These are phyloP conservation scores for Diaporthe velutina DNA, from an alignment of 2,329 filamentous ascomycete genomes.

Conservation along the genomic window DNA sequence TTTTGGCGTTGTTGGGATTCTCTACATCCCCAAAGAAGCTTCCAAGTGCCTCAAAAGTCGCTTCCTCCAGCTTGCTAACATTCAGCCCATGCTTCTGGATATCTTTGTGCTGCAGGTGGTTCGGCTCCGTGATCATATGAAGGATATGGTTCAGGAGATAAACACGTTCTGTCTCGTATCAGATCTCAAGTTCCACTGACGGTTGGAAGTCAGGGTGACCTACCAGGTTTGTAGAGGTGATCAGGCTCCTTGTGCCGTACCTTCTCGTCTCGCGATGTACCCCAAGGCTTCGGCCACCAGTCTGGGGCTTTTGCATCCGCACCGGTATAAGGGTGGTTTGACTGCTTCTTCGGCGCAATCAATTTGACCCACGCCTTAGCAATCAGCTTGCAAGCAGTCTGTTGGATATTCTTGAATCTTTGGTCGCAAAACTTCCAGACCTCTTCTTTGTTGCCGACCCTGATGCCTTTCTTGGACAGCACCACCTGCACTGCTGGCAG, in stretches of 20 bases:
- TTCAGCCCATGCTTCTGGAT: conserved; percentile 67
- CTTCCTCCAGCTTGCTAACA: conserved; percentile 68
- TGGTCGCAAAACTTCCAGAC: conserved; percentile 72
- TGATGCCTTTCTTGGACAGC: conserved; percentile 58
- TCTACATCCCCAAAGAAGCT: conserved; percentile 71
- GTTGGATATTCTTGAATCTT: conserved; percentile 76
- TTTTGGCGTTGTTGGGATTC: conserved; percentile 64
- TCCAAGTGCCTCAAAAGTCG: conserved; percentile 69
- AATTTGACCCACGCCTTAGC: conserved; percentile 82
- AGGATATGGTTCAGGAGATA: conserved; percentile 71
- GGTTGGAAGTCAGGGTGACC: background rate
- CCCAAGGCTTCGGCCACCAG: conserved; percentile 75
- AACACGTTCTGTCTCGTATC: conserved; percentile 64
- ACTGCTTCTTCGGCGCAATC: conserved; percentile 83
- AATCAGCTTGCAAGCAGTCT: conserved; percentile 78
- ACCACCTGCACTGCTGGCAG: conserved; percentile 54
- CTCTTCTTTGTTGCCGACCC: conserved; percentile 65
- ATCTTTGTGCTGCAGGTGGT: conserved; percentile 61
- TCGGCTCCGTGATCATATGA: conserved; percentile 67
- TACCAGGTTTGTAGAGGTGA: conserved; percentile 70
- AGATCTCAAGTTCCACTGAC: conserved; percentile 13
- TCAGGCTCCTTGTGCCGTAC: conserved; percentile 81
- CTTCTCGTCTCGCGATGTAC: conserved; percentile 62
- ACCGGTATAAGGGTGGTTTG: conserved; percentile 79
- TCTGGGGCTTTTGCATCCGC: conserved; percentile 72